Evolutionary conservation across 257 asterid species (phyloP).

Genomic region (Scutellaria galericulata): DNA sequence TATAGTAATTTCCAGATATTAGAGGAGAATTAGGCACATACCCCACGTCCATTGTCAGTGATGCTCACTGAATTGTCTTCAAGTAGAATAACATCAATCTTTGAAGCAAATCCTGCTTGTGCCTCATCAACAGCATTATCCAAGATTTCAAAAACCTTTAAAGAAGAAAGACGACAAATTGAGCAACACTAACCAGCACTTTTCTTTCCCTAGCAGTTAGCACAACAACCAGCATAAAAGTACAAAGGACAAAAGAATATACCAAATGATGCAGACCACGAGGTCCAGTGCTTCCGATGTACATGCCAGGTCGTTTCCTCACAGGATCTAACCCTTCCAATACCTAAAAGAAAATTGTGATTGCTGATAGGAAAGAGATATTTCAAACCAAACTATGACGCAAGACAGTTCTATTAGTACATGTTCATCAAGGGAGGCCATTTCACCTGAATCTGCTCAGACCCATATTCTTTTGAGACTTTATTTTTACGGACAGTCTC

Average conservation of each 20-base stretch:
- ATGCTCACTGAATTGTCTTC: constrained; percentile 89
- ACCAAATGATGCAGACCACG: constrained; percentile 98
- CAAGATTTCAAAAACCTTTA: constrained; percentile 90
- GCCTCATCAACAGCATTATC: constrained; percentile 98
- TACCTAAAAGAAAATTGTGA: constrained; percentile 55
- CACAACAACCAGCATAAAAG: constrained; percentile 6
- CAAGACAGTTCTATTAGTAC: constrained; percentile 26
- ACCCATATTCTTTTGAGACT: constrained; percentile 75
- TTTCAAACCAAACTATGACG: not conserved
- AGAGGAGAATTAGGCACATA: constrained; percentile 47
- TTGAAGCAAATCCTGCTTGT: constrained; percentile 95
- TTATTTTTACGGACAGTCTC: constrained; percentile 65
- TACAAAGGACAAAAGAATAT: constrained; percentile 30
- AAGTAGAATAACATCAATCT: constrained; percentile 70
- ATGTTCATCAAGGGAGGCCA: constrained; percentile 29
- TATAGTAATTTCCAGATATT: not conserved
- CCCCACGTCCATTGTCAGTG: constrained; percentile 98
- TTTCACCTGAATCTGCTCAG: constrained; percentile 97
- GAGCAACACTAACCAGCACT: constrained; percentile 26
- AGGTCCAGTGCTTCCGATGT: constrained; percentile 93
- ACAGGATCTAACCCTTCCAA: constrained; percentile 97
- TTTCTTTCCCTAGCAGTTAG: not conserved
- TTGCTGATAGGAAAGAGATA: constrained; percentile 19
- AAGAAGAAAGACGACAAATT: constrained; percentile 31
- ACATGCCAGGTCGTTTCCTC: constrained; percentile 95